A percentile compares a stretch with the other conserved stretches of the same genome.
These are phyloP conservation scores for Chrysoporthe puriensis DNA, from an alignment of 2,329 filamentous ascomycete genomes.

Conservation along the genomic window DNA sequence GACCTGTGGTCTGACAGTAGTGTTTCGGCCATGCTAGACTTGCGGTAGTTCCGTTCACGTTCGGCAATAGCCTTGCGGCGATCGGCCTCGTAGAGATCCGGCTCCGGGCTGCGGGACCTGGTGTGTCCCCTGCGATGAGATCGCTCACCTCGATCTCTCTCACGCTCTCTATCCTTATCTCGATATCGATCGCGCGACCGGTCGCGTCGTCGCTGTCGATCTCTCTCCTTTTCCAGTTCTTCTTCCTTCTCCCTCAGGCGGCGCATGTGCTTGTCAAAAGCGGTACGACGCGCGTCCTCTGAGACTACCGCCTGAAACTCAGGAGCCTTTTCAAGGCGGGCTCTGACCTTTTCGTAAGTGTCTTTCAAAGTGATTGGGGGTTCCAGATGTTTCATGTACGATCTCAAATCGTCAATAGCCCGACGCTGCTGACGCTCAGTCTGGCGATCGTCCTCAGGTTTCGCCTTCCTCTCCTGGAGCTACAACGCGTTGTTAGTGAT, in stretches of 20 bases:
- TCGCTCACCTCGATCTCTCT: slow-evolving; percentile 61
- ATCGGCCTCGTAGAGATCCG: slow-evolving; percentile 93
- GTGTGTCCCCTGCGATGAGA: slow-evolving; percentile 61
- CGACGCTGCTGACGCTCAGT: slow-evolving; percentile 85
- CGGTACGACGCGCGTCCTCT: slow-evolving; percentile 79
- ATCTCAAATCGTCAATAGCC: slow-evolving; percentile 81
- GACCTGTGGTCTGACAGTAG: slow-evolving; percentile 58
- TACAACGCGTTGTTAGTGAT: slow-evolving; percentile 40
- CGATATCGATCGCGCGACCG: slow-evolving; percentile 52
- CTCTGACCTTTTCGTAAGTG: slow-evolving; percentile 85
- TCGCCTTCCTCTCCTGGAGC: slow-evolving; percentile 84
- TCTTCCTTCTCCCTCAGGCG: slow-evolving; percentile 92
- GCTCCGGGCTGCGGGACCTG: slow-evolving; percentile 82
- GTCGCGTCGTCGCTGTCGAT: slow-evolving; percentile 56
- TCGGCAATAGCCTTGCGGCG: slow-evolving; percentile 91
- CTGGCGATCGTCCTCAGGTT: slow-evolving; percentile 80
- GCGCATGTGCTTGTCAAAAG: slow-evolving; percentile 90
- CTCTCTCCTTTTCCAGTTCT: slow-evolving; percentile 70
- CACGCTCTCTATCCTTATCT: slow-evolving; percentile 47
- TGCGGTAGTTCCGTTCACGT: slow-evolving; percentile 90
- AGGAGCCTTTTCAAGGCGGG: slow-evolving; percentile 76
- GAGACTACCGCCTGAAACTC: slow-evolving; percentile 84
- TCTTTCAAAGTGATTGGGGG: slow-evolving; percentile 78
- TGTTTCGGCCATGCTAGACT: slow-evolving; percentile 70
- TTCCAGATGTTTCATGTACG: slow-evolving; percentile 85